Base-by-base conservation (phyloP, 768 basidiomycete species). In the Lentinula boryana region DNA sequence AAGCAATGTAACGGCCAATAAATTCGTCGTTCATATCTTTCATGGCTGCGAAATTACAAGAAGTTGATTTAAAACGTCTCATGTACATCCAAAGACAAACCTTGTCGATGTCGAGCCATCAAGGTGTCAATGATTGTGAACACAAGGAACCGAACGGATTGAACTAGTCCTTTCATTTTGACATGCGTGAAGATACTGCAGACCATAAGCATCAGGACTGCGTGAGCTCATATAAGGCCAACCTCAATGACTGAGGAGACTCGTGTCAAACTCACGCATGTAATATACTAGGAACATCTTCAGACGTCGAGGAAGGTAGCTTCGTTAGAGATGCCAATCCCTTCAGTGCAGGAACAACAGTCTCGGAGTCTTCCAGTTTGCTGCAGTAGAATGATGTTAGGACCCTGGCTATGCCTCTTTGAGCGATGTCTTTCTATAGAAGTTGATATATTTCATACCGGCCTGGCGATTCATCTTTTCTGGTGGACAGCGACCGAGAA, bases 311-410 rank as follows among this genome's bases (percentile, higher is more conserved):
- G 0, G 79, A 76, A 0, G 89, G 80, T 49, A 88, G 77, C 10
- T 77, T 73, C 4, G 84, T 84, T 35, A 98, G 76, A 0, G 84
- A 79, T 8, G 80, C 78, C 5, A 98, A 77, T 1, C 94, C 96
- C 58, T 82, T 80, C 41, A 97, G 77, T 1, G 93, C 86, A 1
- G 92, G 90, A 4, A 93, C 85, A 40, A 95, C 82, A 7, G 91
- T 91, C 65, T 92, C 88, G 4, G 83, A 82, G 68, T 97, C 95
- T 61, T 91, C 90, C 56, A 97, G 75, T 73, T 96, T 97, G 58
- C 85, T 86, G 66, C 85, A 84, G 69, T 88, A 95, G 77, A 98
- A 99, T 1, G 80, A 74, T 0, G 86, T 83, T 60, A 99, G 79
- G 12, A 95, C 93, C 63, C 85, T 85, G 62, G 89, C 97, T 98